Evolutionary conservation across 2,329 filamentous ascomycete species (phyloP).

Genomic region (Paramyrothecium sp.): DNA sequence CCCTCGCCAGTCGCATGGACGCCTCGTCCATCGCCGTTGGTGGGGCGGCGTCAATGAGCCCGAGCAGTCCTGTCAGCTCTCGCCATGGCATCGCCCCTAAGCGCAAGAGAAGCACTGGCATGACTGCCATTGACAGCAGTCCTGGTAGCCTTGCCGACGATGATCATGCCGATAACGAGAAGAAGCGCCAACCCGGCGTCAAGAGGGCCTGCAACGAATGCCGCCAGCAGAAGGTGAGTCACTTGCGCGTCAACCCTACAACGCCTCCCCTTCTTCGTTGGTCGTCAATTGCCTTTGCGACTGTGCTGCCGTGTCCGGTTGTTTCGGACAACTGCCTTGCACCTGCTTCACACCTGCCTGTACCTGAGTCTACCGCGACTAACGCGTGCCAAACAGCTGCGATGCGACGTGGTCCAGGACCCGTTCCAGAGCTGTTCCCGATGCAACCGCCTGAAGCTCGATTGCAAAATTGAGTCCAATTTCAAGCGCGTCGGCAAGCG

Average conservation of each 20-base stretch:
- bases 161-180: slow-evolving; percentile 58
- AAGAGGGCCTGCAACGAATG: slow-evolving; percentile 85
- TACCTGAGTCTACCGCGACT: not conserved
- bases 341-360: too few species aligned
- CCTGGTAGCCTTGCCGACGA: slow-evolving; percentile 52
- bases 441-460: slow-evolving; percentile 75
- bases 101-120: slow-evolving; percentile 57
- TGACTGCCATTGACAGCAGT: slow-evolving; percentile 56
- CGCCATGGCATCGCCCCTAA: slow-evolving; percentile 45
- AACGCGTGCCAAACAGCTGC: slow-evolving; percentile 51
- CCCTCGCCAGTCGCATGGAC: slow-evolving; percentile 41
- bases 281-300: not conserved
- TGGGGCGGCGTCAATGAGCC: slow-evolving; percentile 50
- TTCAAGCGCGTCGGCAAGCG: slow-evolving; percentile 84
- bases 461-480: slow-evolving; percentile 84
- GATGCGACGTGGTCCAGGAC: slow-evolving; percentile 81
- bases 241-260: not conserved
- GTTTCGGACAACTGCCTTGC: too few species aligned
- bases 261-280: not conserved
- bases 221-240: slow-evolving; percentile 77
- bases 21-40: slow-evolving; percentile 43
- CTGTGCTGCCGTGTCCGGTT: too few species aligned
- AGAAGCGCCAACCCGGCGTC: slow-evolving; percentile 65
- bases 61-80: slow-evolving; percentile 54
- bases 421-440: slow-evolving; percentile 76